phyloP scores from a whole-genome alignment of 2,329 filamentous ascomycete species.

The Alternaria sp. region DNA sequence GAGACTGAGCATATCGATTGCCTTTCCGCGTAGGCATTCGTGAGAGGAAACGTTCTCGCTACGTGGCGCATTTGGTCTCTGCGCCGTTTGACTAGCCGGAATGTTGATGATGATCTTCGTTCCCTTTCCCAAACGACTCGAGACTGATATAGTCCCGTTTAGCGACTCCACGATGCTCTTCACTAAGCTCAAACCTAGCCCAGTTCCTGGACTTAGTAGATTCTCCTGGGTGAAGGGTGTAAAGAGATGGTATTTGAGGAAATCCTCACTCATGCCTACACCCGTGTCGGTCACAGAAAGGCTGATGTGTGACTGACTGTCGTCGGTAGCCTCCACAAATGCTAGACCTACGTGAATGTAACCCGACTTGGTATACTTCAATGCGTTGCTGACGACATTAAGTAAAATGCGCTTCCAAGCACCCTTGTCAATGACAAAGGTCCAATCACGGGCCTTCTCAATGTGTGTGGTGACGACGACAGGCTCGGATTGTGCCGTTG shows the following conservation, averaged over 20 bases:
- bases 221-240: constrained; percentile 34
- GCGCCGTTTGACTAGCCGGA: not conserved
- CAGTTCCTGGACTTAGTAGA: constrained; percentile 24
- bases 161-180: constrained; percentile 26
- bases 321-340: not conserved
- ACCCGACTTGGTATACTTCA: constrained; percentile 28
- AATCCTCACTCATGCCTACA: constrained; percentile 31
- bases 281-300: constrained; percentile 42
- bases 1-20: constrained; percentile 4
- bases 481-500: not conserved
- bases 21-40: not conserved
- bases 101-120: constrained; percentile 15
- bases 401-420: constrained; percentile 27
- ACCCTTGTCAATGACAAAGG: constrained; percentile 11
- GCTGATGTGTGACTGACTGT: constrained; percentile 14
- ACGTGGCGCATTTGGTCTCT: not conserved
- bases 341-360: constrained; percentile 20
- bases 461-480: constrained; percentile 11
- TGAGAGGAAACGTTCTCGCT: not conserved
- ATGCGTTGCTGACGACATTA: constrained; percentile 31
- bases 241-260: constrained; percentile 24
- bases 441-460: constrained; percentile 8
- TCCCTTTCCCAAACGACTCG: constrained; percentile 14
- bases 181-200: constrained; percentile 31
- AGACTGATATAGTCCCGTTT: constrained; percentile 26